These are phyloP conservation scores for Funneliformis caledonium DNA, from an alignment of 371 early-diverging fungal species.

Conservation along the genomic window DNA sequence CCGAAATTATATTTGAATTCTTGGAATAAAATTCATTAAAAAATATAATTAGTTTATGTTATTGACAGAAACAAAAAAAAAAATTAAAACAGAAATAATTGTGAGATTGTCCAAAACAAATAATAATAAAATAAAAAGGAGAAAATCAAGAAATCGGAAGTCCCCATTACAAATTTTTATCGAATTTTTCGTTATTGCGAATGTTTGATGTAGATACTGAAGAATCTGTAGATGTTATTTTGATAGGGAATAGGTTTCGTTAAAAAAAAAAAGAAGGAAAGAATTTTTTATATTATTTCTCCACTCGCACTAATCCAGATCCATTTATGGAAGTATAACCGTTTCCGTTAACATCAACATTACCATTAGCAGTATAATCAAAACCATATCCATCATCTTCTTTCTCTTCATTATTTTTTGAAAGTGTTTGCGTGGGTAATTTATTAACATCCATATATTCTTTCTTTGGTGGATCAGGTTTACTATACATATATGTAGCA, in stretches of 20 bases:
- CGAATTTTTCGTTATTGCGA: not conserved
- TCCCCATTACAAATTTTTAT: not conserved
- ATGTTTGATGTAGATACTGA: not conserved
- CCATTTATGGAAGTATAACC: not conserved
- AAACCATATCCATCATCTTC: not conserved
- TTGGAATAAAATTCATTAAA: too few species aligned
- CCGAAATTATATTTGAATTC: too few species aligned
- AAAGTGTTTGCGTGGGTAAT: not conserved
- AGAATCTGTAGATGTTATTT: not conserved
- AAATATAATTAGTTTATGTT: too few species aligned
- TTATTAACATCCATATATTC: not conserved
- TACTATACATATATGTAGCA: conserved; percentile 80
- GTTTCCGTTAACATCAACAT: not conserved
- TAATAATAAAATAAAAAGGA: not conserved
- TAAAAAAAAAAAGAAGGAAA: not conserved
- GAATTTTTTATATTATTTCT: not conserved
- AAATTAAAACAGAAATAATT: too few species aligned
- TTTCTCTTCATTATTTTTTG: not conserved
- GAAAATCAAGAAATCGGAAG: not conserved
- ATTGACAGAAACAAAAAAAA: too few species aligned
- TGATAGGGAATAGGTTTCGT: not conserved
- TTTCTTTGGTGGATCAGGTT: conserved; percentile 47
- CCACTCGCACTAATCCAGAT: not conserved
- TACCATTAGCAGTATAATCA: not conserved
- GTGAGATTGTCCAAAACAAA: not conserved